Base-by-base conservation (phyloP, 768 basidiomycete species). In the Lactarius trivialis region DNA sequence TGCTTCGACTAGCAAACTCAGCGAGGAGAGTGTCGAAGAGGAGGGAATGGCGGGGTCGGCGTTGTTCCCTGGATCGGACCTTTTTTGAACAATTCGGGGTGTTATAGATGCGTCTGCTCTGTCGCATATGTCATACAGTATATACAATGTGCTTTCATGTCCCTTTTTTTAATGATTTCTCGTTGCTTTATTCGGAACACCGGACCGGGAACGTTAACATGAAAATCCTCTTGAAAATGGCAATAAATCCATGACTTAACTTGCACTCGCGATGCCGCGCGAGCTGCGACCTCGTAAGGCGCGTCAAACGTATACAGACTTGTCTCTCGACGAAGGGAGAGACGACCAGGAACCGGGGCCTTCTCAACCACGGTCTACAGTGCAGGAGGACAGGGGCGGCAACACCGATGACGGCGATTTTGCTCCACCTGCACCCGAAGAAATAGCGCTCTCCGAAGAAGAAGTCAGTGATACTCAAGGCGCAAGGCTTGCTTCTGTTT, bases 261-360 rank as follows among this genome's bases (percentile, higher is more conserved):
- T 48, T 36, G 71, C 69, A 1, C 71, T 66, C 55, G 66, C n/a
- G 17, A 88, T 88, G 86, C 64, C 79, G 17, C 79, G 83, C 37
- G 71, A 80, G 52, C 76, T 88, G 48, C 81, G 85, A 24, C 79
- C 81, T 21, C 77, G 87, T 57, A 82, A 78, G 57, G 74, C 77
- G 24, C 78, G 75, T 49, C 78, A 76, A 34, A 82, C 75, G 68
- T 88, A 88, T 72, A 73, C 76, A 0, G 64, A 68, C 26, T 64
- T 80, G 24, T 72, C 74, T 36, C 75, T 68, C 4, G 61, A 73
- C 34, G 77, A 72, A 1, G 67, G 67, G 30, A 73, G 76, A 21
- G 72, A 73, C 41, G 65, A 55, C 7, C 70, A 69, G 8, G 68
- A 66, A 7, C 74, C 75, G 3, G 79, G 77, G 1, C 78, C 79